A percentile compares a stretch with the other conserved stretches of the same genome.
These are phyloP conservation scores for Rhododendron vialii DNA, from an alignment of 148 eudicot genomes.

Conservation along the genomic window DNA sequence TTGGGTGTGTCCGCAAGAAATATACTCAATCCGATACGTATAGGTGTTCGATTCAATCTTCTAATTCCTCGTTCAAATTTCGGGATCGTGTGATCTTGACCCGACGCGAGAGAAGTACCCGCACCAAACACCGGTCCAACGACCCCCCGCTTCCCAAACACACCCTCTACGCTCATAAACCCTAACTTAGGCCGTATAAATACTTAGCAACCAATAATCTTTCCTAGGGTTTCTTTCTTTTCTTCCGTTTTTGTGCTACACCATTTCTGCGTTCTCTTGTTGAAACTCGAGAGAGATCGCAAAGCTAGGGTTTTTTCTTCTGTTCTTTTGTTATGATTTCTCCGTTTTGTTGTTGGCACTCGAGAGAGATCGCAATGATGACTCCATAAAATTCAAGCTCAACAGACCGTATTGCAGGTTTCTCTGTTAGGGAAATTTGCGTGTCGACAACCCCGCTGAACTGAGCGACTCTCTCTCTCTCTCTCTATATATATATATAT, in stretches of 20 bases:
- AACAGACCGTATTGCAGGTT: slow-evolving; percentile 75
- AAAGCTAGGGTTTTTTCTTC: slow-evolving; percentile 29
- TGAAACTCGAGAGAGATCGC: slow-evolving; percentile 19
- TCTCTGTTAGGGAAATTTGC: slow-evolving; percentile 19
- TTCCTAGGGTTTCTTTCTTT: not conserved
- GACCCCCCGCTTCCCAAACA: not conserved
- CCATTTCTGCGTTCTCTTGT: not conserved
- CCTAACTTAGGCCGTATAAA: slow-evolving; percentile 5
- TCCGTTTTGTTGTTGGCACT: not conserved
- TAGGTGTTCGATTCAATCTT: no score
- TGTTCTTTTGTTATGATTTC: no score
- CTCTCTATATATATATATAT: not conserved
- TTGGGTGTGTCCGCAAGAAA: fast-evolving
- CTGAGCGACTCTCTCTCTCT: slow-evolving; percentile 6
- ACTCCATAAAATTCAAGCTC: slow-evolving; percentile 67
- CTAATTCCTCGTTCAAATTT: no score
- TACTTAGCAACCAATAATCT: not conserved
- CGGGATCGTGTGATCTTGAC: not conserved
- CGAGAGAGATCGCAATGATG: slow-evolving; percentile 42
- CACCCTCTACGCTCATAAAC: not conserved
- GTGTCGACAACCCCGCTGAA: slow-evolving; percentile 20
- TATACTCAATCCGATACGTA: no score
- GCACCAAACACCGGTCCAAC: not conserved
- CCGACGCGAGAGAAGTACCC: not conserved
- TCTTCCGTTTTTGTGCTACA: not conserved